Percentiles rank a stretch among this genome's conserved stretches.
phyloP scores from a whole-genome alignment of 176 grass and related monocot genomes.

The Musa itinerans region DNA sequence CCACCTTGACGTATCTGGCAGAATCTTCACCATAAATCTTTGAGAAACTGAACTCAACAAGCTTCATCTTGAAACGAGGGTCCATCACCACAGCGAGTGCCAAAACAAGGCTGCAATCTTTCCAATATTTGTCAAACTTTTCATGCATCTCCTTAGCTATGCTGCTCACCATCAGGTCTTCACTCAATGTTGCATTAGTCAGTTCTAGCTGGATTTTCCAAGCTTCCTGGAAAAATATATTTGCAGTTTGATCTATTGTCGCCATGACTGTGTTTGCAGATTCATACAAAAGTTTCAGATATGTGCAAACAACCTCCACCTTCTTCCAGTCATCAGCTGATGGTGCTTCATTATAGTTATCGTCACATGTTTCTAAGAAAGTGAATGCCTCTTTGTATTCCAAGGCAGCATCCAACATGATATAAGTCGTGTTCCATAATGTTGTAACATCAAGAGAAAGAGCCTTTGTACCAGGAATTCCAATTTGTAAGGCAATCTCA shows the following conservation, averaged over 20 bases:
- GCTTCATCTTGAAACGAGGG: conserved; percentile 15
- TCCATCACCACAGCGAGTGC: conserved; percentile 14
- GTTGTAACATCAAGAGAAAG: conserved; percentile 16
- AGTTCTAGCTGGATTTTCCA: conserved; percentile 12
- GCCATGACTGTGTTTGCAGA: conserved; percentile 5
- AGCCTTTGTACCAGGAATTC: neutral
- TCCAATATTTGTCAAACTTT: conserved; percentile 19
- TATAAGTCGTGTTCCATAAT: conserved; percentile 10
- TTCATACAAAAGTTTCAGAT: conserved; percentile 14
- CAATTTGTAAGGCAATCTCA: conserved; percentile 15
- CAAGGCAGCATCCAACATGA: conserved; percentile 4
- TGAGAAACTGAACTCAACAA: conserved; percentile 11
- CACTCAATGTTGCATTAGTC: conserved; percentile 1
- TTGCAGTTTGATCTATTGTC: neutral
- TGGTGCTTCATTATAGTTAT: conserved; percentile 14
- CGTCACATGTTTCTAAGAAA: conserved; percentile 13
- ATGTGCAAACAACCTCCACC: conserved; percentile 14
- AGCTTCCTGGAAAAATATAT: conserved; percentile 11
- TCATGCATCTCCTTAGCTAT: conserved; percentile 15
- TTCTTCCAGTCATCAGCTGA: conserved; percentile 18
- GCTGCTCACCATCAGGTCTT: neutral
- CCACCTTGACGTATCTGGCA: conserved; percentile 6
- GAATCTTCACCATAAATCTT: conserved; percentile 12
- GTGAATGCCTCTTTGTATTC: conserved; percentile 13
- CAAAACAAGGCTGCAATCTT: conserved; percentile 13